Conservation (phyloP, 2,329 filamentous ascomycete species). For the Botrytis porri region DNA sequence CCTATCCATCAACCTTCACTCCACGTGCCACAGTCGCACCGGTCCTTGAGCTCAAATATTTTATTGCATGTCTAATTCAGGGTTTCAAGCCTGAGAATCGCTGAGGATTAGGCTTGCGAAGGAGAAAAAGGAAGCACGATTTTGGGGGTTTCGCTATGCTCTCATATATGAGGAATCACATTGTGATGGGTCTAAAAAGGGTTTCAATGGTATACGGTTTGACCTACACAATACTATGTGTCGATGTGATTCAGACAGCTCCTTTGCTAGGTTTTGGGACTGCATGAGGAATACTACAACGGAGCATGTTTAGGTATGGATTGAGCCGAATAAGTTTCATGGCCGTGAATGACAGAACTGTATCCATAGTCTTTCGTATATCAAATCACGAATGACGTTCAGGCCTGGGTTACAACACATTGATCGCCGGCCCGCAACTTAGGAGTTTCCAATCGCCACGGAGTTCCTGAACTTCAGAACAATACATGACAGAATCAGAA, state of each 20-base stretch:
- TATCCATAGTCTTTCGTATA: not conserved
- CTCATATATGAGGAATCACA: not conserved
- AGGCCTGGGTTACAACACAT: too few species aligned
- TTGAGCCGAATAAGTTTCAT: not conserved
- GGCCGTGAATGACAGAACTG: not conserved
- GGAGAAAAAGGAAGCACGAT: not conserved
- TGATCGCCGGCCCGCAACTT: too few species aligned
- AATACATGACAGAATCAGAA: not conserved
- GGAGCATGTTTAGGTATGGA: too few species aligned
- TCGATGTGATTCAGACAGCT: fast-evolving
- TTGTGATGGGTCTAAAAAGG: not conserved
- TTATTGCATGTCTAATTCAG: not conserved
- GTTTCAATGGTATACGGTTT: not conserved
- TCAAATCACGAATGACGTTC: too few species aligned
- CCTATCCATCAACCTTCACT: not conserved
- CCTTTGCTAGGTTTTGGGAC: not conserved
- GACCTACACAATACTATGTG: not conserved
- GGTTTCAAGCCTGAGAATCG: not conserved
- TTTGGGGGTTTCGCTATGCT: not conserved
- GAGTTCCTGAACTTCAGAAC: not conserved
- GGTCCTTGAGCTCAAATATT: not conserved
- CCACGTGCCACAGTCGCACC: not conserved
- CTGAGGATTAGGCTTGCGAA: not conserved
- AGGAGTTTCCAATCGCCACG: too few species aligned
- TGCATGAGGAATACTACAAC: not conserved